Evolutionary conservation across 2,329 filamentous ascomycete species (phyloP), one percentile per base, ranked within the genome.

Genomic region (Coleophoma crateriformis): DNA sequence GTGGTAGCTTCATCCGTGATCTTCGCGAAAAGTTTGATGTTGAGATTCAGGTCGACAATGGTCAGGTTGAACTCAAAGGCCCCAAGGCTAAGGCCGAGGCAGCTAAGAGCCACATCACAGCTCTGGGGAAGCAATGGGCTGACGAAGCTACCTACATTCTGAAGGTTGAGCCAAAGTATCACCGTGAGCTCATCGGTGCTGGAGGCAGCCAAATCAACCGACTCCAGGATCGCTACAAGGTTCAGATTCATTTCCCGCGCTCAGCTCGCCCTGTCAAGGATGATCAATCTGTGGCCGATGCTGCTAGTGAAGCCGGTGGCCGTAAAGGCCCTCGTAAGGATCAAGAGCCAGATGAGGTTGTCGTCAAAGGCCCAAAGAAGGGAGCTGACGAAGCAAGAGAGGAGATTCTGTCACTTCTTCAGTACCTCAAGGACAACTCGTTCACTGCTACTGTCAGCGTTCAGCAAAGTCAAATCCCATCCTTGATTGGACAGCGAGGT

Each of bases 31-130:
- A 79, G 55, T 85, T 84, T 52, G 81, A 85, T 51, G 83, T 86
- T 5, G 82, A 85, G 51, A 85, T 99, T 54, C 90, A 96, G 69
- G 86, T 97, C 37, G 85, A 95, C 58, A 89, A 96, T 61, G 94
- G 94, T 58, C 91, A 91, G 70, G 90, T 97, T 45, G 90, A 96
- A 69, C 82, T 99, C 60, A 96, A 95, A 75, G 94, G 95, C 22
- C 92, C 94, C 45, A 89, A 95, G 72, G 89, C 90, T 46, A 97
- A 97, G 77, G 90, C 91, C 1, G 90, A 96, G 67, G 82, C 84
- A 45, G 90, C 89, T 56, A 94, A 88, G 68, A 74, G 84, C 37
- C 84, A 96, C 63, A 96, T 99, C 58, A 75, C 84, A 55, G 79
- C 83, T 37, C 74, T 96, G 57, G 85, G 81, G 38, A 90, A 87